Evolutionary conservation across 495 filamentous ascomycete genomes (phyloP).

Genomic region (Neurospora sp.): DNA sequence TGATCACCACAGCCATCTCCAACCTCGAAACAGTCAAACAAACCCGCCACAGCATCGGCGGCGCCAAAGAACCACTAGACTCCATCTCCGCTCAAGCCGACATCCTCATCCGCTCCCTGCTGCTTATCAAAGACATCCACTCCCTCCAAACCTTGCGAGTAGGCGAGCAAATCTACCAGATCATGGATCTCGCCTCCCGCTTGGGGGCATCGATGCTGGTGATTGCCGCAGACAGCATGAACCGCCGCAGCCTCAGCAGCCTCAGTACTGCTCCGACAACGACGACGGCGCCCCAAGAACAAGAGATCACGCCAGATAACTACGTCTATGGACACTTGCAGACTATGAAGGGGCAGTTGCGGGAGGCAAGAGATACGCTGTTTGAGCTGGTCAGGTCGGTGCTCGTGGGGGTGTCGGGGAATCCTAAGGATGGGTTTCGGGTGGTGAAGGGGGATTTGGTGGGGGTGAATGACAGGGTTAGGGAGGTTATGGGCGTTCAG

Average conservation of each 20-base stretch:
- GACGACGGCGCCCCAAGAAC: not conserved
- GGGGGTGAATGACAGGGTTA: slow-evolving; percentile 1
- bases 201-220: slow-evolving; percentile 2
- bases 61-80: slow-evolving; percentile 3
- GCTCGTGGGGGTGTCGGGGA: slow-evolving; percentile 3
- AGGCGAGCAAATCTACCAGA: not conserved
- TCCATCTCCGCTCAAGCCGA: slow-evolving; percentile 4
- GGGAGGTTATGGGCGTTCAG: not conserved
- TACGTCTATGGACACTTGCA: slow-evolving; percentile 2
- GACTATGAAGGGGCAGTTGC: slow-evolving; percentile 2
- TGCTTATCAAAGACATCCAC: not conserved
- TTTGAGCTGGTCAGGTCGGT: not conserved
- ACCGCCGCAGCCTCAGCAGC: not conserved
- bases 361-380: not conserved
- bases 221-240: slow-evolving; percentile 9
- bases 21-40: slow-evolving; percentile 1
- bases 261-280: not conserved
- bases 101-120: not conserved
- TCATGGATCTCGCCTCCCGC: slow-evolving; percentile 3
- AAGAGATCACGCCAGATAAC: not conserved
- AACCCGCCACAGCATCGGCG: slow-evolving; percentile 3
- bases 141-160: slow-evolving; percentile 6
- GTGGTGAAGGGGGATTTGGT: not conserved
- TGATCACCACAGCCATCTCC: slow-evolving; percentile 1
- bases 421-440: slow-evolving; percentile 1